Base-by-base conservation (phyloP, 2,329 filamentous ascomycete species). In the Akanthomyces dipterigenus region DNA sequence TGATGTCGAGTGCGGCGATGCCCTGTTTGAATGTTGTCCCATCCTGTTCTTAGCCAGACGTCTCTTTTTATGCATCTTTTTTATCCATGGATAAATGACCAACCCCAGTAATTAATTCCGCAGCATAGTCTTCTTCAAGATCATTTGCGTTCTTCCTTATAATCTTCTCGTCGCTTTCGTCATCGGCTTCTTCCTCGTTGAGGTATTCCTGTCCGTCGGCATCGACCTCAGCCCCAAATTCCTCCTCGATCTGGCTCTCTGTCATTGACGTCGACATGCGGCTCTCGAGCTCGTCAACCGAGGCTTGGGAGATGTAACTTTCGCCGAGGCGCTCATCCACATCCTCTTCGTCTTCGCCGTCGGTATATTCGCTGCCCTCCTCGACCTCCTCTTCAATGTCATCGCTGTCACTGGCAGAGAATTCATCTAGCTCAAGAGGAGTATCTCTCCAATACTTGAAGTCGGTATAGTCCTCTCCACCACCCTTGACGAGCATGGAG, bases 381-480 rank as follows among this genome's bases (percentile, higher is more conserved):
- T 80, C 72, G 9, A 74, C 76, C 36, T 80, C 80, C 18, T 85
- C 84, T 9, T 83, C 80, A 1, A 81, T 79, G 7, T 80, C 82
- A 1, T 82, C 74, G 57, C 73, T 86, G 64, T 95, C 93, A 49
- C 89, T 96, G 57, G 89, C 89, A 1, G 90, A 92, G 68, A 98
- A 98, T 59, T 96, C 90, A 46, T 92, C 90, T 28, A 97, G 76
- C 55, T 96, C 91, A 18, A 93, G 81, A 2, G 92, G 91, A 53
- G 83, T 82, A 64, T 96, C 89, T 64, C 96, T 84, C 95, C 95
- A 99, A 76, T 96, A 99, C 62, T 87, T 93, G 75, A 99, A 99
- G 72, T 99, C 95, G 0, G 95, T 99, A 70, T 90, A 99, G 62
- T 96, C 89, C 72, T 98, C 95, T 14, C 93, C 93, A 22, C 93